Conservation (phyloP, 140 eudicot genomes). For the Anethum foeniculum region DNA sequence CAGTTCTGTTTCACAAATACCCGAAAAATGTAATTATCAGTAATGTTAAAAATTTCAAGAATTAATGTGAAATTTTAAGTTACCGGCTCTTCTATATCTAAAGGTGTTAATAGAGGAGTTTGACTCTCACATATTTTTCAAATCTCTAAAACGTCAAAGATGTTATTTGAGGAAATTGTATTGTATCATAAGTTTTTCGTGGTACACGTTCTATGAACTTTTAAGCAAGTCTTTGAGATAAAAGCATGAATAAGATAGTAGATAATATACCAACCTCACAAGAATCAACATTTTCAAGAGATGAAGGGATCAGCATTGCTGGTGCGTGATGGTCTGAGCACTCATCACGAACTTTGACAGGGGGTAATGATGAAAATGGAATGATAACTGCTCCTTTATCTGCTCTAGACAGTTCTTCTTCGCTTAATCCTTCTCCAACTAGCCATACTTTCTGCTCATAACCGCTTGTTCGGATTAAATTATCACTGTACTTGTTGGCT, state of each 20-base stretch:
- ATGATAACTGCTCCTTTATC: slow-evolving; percentile 36
- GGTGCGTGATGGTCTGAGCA: slow-evolving; percentile 1
- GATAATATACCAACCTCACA: neutral
- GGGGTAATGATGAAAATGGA: slow-evolving; percentile 5
- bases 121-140: too few relatives aligned
- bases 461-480: slow-evolving; percentile 9
- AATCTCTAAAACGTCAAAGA: too few relatives aligned
- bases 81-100: too few relatives aligned
- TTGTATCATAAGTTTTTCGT: too few relatives aligned
- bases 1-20: slow-evolving; percentile 15
- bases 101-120: too few relatives aligned
- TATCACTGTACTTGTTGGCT: slow-evolving; percentile 2
- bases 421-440: slow-evolving; percentile 38
- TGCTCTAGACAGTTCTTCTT: slow-evolving; percentile 35
- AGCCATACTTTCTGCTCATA: slow-evolving; percentile 37
- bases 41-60: too few relatives aligned
- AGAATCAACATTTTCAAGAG: slow-evolving; percentile 9
- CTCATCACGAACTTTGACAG: neutral
- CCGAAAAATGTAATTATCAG: too few relatives aligned
- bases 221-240: too few relatives aligned
- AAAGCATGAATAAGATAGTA: too few relatives aligned
- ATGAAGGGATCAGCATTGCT: slow-evolving; percentile 7
- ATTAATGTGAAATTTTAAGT: too few relatives aligned
- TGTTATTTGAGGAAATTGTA: too few relatives aligned
- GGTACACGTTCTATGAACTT: too few relatives aligned